phyloP scores from a whole-genome alignment of 2,329 filamentous ascomycete genomes.

The Rhynchosporium agropyri region DNA sequence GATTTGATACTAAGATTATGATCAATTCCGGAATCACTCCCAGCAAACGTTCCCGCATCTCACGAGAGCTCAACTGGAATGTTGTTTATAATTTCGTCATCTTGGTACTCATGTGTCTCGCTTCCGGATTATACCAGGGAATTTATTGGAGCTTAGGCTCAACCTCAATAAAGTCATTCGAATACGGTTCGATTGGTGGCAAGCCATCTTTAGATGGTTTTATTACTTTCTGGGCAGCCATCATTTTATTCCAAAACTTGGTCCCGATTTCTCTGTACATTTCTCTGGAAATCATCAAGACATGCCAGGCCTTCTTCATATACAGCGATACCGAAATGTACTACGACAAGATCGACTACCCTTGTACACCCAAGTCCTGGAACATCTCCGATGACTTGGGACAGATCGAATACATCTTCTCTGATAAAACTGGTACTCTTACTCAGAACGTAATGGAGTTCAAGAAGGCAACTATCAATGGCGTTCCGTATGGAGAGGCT shows the following conservation, averaged over 20 bases:
- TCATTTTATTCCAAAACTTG: conserved; percentile 98
- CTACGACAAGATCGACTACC: conserved; percentile 90
- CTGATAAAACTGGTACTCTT: conserved; percentile 87
- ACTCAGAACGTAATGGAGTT: conserved; percentile 98
- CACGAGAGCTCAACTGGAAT: conserved; percentile 94
- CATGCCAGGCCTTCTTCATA: conserved; percentile 93
- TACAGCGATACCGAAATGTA: conserved; percentile 97
- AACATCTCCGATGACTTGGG: conserved; percentile 98
- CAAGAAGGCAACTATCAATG: conserved; percentile 97
- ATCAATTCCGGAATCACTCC: conserved; percentile 96
- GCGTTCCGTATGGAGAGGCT: conserved; percentile 93
- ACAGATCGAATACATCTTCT: conserved; percentile 99
- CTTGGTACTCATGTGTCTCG: conserved; percentile 84
- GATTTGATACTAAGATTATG: conserved; percentile 98
- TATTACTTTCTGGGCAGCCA: conserved; percentile 93
- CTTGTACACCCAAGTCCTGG: conserved; percentile 97
- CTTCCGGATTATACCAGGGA: conserved; percentile 84
- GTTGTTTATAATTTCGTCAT: conserved; percentile 96
- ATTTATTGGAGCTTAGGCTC: conserved; percentile 75
- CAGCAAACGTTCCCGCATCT: conserved; percentile 88
- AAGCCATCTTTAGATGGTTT: conserved; percentile 80
- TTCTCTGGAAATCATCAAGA: conserved; percentile 92
- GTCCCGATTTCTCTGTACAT: conserved; percentile 98
- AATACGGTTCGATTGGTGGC: conserved; percentile 80
- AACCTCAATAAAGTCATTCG: conserved; percentile 79